A percentile compares a stretch with the other conserved stretches of the same genome.
Evolutionary conservation across 257 asterid genomes (phyloP).

Genomic region (Salvia splendens): DNA sequence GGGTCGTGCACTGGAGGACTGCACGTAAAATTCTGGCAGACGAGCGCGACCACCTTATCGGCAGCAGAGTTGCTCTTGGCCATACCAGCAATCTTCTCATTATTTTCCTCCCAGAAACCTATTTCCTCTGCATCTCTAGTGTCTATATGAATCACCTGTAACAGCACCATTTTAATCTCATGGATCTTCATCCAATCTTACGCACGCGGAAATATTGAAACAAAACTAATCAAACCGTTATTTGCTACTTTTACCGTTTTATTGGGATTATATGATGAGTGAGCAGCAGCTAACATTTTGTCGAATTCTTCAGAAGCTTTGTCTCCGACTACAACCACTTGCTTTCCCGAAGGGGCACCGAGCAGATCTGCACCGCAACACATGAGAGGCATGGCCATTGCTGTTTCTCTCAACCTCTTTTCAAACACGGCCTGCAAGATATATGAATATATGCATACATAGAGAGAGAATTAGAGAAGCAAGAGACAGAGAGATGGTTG

Average conservation of each 20-base stretch:
- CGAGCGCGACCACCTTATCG: slow-evolving; percentile 62
- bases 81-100: slow-evolving; percentile 65
- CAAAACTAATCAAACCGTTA: no score
- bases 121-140: slow-evolving; percentile 62
- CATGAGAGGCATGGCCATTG: slow-evolving; percentile 83
- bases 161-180: not conserved
- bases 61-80: slow-evolving; percentile 50
- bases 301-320: slow-evolving; percentile 47
- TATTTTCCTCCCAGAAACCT: slow-evolving; percentile 69
- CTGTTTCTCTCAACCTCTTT: slow-evolving; percentile 70
- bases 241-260: slow-evolving; percentile 49
- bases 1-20: slow-evolving; percentile 65
- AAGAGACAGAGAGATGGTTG: not conserved
- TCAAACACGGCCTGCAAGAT: slow-evolving; percentile 76
- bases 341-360: slow-evolving; percentile 60
- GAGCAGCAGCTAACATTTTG: slow-evolving; percentile 79
- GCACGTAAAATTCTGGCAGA: slow-evolving; percentile 85
- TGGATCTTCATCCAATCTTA: no score
- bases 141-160: slow-evolving; percentile 85
- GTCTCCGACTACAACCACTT: slow-evolving; percentile 66
- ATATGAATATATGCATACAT: not conserved
- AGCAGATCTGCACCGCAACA: slow-evolving; percentile 93
- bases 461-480: not conserved
- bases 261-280: slow-evolving; percentile 65
- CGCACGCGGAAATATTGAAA: no score